phyloP scores from a whole-genome alignment of 2,329 filamentous ascomycete species.

The Trichoderma polysporum region DNA sequence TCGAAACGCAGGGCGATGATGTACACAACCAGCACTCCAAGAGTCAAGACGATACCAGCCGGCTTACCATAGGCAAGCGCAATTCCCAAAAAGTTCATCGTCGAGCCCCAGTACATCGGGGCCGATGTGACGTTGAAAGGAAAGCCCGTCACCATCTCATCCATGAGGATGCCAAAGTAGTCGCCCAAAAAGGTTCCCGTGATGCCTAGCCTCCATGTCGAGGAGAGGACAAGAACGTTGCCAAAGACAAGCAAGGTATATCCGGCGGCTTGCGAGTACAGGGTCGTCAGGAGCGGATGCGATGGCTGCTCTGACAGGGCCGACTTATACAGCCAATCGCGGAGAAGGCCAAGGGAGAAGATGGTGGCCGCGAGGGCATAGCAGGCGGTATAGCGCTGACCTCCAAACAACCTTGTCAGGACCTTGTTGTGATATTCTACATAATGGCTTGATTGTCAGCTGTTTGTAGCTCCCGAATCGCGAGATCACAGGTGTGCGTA shows the following conservation, averaged over 20 bases:
- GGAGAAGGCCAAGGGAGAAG: slow-evolving; percentile 86
- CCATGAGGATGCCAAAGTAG: slow-evolving; percentile 98
- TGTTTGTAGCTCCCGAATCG: background rate
- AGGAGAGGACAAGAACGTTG: slow-evolving; percentile 82
- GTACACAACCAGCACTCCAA: slow-evolving; percentile 75
- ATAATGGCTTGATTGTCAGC: slow-evolving; percentile 25
- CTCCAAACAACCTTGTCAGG: slow-evolving; percentile 82
- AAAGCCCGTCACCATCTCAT: slow-evolving; percentile 88
- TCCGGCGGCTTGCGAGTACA: slow-evolving; percentile 61
- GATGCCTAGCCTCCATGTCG: slow-evolving; percentile 88
- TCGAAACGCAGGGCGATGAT: slow-evolving; percentile 79
- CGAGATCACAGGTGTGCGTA: slow-evolving; percentile 11
- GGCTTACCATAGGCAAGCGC: slow-evolving; percentile 84
- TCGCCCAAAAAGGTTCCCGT: slow-evolving; percentile 96
- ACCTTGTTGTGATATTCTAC: slow-evolving; percentile 88
- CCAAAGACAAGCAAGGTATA: slow-evolving; percentile 71
- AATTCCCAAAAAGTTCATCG: slow-evolving; percentile 86
- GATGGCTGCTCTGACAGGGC: slow-evolving; percentile 75
- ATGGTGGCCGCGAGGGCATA: slow-evolving; percentile 87
- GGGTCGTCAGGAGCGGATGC: slow-evolving; percentile 67
- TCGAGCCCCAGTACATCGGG: slow-evolving; percentile 96
- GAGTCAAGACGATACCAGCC: slow-evolving; percentile 76
- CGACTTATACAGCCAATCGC: slow-evolving; percentile 83
- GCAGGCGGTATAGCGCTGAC: slow-evolving; percentile 76
- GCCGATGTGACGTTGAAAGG: slow-evolving; percentile 89